A percentile compares a stretch with the other conserved stretches of the same genome.
phyloP scores from a whole-genome alignment of 257 asterid genomes.

The Marsdenia floribunda region DNA sequence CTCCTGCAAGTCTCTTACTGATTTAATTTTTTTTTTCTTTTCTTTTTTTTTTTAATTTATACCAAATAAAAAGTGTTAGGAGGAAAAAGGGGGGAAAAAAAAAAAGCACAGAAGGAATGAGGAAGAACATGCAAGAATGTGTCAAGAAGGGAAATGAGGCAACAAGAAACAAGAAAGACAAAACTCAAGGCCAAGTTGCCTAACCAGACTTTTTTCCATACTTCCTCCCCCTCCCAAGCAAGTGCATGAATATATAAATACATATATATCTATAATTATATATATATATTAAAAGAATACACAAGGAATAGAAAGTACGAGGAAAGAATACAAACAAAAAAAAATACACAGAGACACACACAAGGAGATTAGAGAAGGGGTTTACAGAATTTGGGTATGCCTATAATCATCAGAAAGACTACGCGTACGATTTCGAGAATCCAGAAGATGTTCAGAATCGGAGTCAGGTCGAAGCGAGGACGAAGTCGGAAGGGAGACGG shows the following conservation, averaged over 20 bases:
- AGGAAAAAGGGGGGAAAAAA: too few species aligned
- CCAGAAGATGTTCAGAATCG: constrained; percentile 56
- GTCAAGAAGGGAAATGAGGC: not conserved
- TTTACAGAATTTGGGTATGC: not conserved
- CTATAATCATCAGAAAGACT: not conserved
- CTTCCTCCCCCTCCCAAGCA: not conserved
- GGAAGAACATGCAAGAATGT: not conserved
- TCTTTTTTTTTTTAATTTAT: not conserved
- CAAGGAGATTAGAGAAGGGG: not conserved
- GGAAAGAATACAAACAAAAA: constrained; percentile 13
- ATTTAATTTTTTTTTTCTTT: too few species aligned
- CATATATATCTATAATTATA: too few species aligned
- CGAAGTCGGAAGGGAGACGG: constrained; percentile 39
- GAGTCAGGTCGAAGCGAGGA: constrained; percentile 40
- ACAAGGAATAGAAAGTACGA: constrained; percentile 27
- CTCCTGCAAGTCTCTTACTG: constrained; percentile 24
- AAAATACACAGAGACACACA: not conserved
- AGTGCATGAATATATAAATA: not conserved
- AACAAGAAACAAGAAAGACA: not conserved
- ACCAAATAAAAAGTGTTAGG: too few species aligned
- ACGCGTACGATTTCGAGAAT: constrained; percentile 62
- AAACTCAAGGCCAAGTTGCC: constrained; percentile 14
- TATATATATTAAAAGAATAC: not conserved
- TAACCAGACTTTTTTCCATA: not conserved
- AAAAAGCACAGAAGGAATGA: not conserved